These are phyloP conservation scores for Saprolegnia diclina DNA, from an alignment of 352 stramenopile species.

Conservation along the genomic window DNA sequence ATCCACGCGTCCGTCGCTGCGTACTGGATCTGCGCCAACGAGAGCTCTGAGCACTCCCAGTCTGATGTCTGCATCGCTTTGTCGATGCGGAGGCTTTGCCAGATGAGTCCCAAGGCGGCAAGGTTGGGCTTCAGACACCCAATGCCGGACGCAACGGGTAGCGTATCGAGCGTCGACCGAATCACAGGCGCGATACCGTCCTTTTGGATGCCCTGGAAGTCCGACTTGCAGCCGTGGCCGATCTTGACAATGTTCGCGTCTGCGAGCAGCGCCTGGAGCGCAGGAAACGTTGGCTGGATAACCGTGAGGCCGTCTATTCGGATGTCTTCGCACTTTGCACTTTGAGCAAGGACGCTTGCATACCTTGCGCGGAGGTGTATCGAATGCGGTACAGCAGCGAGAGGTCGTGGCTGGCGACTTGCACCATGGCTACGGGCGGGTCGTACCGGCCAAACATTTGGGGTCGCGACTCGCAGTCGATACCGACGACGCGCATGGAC, in stretches of 20 bases:
- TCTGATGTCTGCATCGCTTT: conserved; percentile 86
- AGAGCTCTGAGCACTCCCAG: conserved; percentile 67
- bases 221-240: conserved; percentile 25
- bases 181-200: conserved; percentile 53
- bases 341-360: too few species aligned
- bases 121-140: conserved; percentile 67
- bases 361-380: conserved; percentile 29
- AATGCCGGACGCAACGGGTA: conserved; percentile 70
- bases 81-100: conserved; percentile 55
- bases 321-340: not conserved
- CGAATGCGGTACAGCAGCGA: conserved; percentile 69
- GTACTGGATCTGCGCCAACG: conserved; percentile 64
- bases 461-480: conserved; percentile 78
- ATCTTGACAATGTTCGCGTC: conserved; percentile 63
- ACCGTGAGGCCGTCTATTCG: not conserved
- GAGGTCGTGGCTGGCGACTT: conserved; percentile 66
- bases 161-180: conserved; percentile 69
- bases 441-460: conserved; percentile 51
- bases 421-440: conserved; percentile 64
- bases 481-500: conserved; percentile 35
- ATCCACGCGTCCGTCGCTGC: conserved; percentile 76
- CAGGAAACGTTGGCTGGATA: conserved; percentile 41
- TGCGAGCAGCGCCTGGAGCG: conserved; percentile 53
- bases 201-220: conserved; percentile 57
- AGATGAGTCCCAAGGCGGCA: conserved; percentile 69